phyloP scores from a whole-genome alignment of 371 early-diverging fungal species.

The Mortierella sp. region DNA sequence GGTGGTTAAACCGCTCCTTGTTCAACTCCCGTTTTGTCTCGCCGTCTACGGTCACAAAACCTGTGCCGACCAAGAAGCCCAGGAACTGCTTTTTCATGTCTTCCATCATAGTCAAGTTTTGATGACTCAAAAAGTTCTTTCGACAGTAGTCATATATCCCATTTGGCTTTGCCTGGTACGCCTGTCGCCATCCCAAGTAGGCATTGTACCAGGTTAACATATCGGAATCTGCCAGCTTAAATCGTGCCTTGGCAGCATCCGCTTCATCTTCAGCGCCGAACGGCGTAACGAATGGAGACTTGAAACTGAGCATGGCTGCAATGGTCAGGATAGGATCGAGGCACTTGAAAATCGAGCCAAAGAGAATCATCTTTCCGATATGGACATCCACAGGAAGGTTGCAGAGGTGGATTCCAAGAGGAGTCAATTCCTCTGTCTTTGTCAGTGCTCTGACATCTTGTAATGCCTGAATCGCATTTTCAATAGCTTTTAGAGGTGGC shows the following conservation, averaged over 20 bases:
- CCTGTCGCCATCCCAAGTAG: slow-evolving; percentile 76
- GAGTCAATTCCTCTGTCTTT: slow-evolving; percentile 78
- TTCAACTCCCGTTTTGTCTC: slow-evolving; percentile 32
- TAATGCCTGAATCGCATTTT: slow-evolving; percentile 72
- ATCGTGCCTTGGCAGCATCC: slow-evolving; percentile 65
- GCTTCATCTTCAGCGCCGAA: slow-evolving; percentile 78
- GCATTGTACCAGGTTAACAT: slow-evolving; percentile 83
- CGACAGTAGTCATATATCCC: slow-evolving; percentile 64
- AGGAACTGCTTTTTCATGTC: slow-evolving; percentile 86
- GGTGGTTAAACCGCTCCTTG: slow-evolving; percentile 35
- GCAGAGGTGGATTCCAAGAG: slow-evolving; percentile 89
- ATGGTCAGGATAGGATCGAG: slow-evolving; percentile 81
- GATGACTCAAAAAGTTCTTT: slow-evolving; percentile 69
- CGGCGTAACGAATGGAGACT: slow-evolving; percentile 76
- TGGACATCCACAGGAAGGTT: slow-evolving; percentile 84
- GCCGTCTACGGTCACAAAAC: slow-evolving; percentile 68
- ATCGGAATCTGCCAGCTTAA: slow-evolving; percentile 76
- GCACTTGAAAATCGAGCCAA: slow-evolving; percentile 77
- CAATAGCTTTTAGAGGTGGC: slow-evolving; percentile 78
- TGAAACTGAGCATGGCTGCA: slow-evolving; percentile 74
- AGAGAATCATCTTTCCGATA: slow-evolving; percentile 85
- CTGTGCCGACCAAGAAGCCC: slow-evolving; percentile 77
- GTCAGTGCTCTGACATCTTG: slow-evolving; percentile 67
- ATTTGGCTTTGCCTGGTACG: slow-evolving; percentile 30
- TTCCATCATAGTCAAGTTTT: slow-evolving; percentile 79